These are phyloP conservation scores for Pseudocercospora cruenta DNA, from an alignment of 2,329 filamentous ascomycete genomes.

Conservation along the genomic window DNA sequence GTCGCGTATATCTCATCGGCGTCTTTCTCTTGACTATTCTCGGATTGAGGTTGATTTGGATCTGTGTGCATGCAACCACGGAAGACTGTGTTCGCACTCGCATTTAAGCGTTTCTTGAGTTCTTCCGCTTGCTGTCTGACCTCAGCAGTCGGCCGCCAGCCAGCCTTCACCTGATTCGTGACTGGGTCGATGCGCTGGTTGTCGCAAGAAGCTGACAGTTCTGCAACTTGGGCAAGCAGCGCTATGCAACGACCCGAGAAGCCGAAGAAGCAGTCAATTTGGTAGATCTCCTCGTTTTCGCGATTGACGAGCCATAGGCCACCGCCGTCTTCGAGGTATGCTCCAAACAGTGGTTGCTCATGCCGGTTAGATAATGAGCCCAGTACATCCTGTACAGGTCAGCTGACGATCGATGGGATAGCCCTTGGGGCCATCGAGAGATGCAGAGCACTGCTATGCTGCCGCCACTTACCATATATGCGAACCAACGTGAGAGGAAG, in stretches of 20 bases:
- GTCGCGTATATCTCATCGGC: constrained; percentile 68
- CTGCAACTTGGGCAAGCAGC: constrained; percentile 71
- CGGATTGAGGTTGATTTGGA: constrained; percentile 40
- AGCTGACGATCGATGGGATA: not conserved
- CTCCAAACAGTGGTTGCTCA: constrained; percentile 46
- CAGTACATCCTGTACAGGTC: constrained; percentile 62
- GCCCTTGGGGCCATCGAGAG: not conserved
- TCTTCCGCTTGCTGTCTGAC: constrained; percentile 61
- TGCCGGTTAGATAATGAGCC: constrained; percentile 65
- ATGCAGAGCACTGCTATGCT: not conserved
- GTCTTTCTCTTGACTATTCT: constrained; percentile 55
- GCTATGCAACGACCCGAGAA: constrained; percentile 74
- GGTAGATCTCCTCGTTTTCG: constrained; percentile 48
- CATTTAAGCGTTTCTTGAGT: constrained; percentile 64
- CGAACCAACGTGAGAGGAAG: constrained; percentile 81
- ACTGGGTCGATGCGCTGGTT: constrained; percentile 62
- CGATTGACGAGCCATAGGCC: constrained; percentile 41
- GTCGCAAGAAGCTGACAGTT: constrained; percentile 71
- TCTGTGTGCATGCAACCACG: constrained; percentile 49
- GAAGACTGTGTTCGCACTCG: constrained; percentile 51
- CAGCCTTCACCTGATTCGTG: constrained; percentile 50
- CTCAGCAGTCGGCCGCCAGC: constrained; percentile 63
- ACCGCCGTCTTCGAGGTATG: constrained; percentile 44
- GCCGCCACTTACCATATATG: constrained; percentile 60
- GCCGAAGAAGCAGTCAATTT: constrained; percentile 80